A percentile compares a stretch with the other conserved stretches of the same genome.
Evolutionary conservation across 1,139 yeast genomes (phyloP).

Genomic region (Candida glucosophila): DNA sequence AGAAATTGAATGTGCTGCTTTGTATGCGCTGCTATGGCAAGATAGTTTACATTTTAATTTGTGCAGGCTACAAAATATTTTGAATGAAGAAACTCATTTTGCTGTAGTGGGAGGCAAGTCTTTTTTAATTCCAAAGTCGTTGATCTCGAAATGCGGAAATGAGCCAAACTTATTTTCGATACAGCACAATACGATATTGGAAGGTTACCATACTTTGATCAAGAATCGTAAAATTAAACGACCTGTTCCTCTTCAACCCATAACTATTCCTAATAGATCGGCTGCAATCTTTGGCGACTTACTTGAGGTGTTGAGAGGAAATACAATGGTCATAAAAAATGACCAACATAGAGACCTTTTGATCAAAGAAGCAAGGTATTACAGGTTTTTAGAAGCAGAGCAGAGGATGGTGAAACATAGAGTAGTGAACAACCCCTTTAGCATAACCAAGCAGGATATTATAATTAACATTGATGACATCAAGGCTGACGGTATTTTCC

Average conservation of each 20-base stretch:
- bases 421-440: conserved; percentile 44
- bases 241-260: conserved; percentile 71
- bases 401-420: conserved; percentile 54
- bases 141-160: conserved; percentile 55
- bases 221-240: conserved; percentile 40
- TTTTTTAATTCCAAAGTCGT: conserved; percentile 49
- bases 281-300: conserved; percentile 54
- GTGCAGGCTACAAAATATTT: conserved; percentile 40
- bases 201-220: conserved; percentile 35
- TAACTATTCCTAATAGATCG: conserved; percentile 44
- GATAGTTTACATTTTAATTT: conserved; percentile 72
- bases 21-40: conserved; percentile 53
- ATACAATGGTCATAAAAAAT: conserved; percentile 32
- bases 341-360: conserved; percentile 51
- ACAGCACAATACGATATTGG: conserved; percentile 38
- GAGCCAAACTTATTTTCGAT: conserved; percentile 70
- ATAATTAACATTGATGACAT: conserved; percentile 43
- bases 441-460: conserved; percentile 42
- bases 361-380: conserved; percentile 65
- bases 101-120: conserved; percentile 53
- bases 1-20: conserved; percentile 47
- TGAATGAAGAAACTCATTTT: conserved; percentile 50
- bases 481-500: conserved; percentile 30
- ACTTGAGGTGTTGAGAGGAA: conserved; percentile 49
- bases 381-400: conserved; percentile 66